Base-by-base conservation (phyloP, 441 rosid species). In the Croton laevigatus region DNA sequence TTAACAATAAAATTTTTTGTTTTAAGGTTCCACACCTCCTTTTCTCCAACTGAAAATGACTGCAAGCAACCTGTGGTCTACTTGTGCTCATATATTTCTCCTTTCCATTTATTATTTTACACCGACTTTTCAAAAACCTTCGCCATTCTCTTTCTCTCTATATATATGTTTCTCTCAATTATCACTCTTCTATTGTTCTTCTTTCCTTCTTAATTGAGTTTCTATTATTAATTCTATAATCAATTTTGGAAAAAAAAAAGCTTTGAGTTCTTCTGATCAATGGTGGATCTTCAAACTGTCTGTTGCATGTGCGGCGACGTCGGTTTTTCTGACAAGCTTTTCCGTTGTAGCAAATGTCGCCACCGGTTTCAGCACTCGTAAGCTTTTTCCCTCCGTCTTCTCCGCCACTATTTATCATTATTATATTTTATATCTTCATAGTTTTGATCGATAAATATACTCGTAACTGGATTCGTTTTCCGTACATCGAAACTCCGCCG, bases 251-350 rank as follows among this genome's bases (percentile, higher is more conserved):
- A 62, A 71, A 23, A 62, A 44, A 52, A 52, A 37, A 53, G 4
- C 69, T 48, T 68, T 16, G 32, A 27, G 2, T 64, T 58, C 13
- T 52, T 55, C 37, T 40, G 69, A 72, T 69, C 77, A 75, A 89
- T 90, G 97, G 94, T 87, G 81, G 98, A 93, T 85, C 78, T 80
- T 59, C 89, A 85, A 66, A 81, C 84, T 34, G 88, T 93, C 8
- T 93, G 97, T 81, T 89, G 94, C 92, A 86, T 94, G 97, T 94
- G 98, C 85, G 98, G 98, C 79, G 98, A 94, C 83, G 90, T 94
- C n/a, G 97, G 98, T 57, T 94, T 94, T 81, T 78, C 93, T 20
- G 98, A 88, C 75, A 90, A 94, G 82, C 92, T 94, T 75, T 94
- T 94, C 82, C 95, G 88, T 78, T 94, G 98, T 81, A 80, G 62